Base-by-base conservation (phyloP, 2,329 filamentous ascomycete genomes). In the Trichoderma atroviride region DNA sequence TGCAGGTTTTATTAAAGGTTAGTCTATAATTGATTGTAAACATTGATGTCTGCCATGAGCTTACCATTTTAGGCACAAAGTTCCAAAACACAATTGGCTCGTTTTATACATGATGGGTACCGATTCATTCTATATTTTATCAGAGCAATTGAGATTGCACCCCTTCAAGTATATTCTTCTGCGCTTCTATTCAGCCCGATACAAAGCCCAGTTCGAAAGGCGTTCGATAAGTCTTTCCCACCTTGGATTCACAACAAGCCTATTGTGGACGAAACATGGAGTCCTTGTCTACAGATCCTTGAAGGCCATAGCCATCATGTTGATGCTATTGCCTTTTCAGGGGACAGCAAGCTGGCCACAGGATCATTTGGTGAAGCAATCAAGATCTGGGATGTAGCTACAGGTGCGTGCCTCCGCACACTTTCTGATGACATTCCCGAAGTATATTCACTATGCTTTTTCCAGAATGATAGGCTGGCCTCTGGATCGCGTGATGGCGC, bases 81-180 rank as follows among this genome's bases (percentile, higher is more conserved):
- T 3, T 2, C 22, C 14, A 0, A 56, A 56, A 27, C 40, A 14
- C 19, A 53, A 5, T 33, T 69, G 14, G 29, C 35, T 16, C 27
- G 10, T 1, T 73, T 77, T 13, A 19, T 78, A 60, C 74, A 66
- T 37, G 77, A 82, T 60, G 70, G 74, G 14, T 71, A 71, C n/a
- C 76, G 77, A 69, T 80, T 77, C 72, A 70, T 76, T 27, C 65
- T 71, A 6, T 62, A 70, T 71, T 61, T 69, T 66, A 74, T 73
- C 73, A 37, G 52, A 52, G 53, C 72, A 31, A 76, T 81, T 33
- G 69, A 78, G 58, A 72, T 68, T 5, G 59, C 72, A 22, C 74
- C 79, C 27, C 72, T 76, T 2, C 79, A 82, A 70, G 63, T 73
- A 22, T 82, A 82, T 70, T 72, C 67, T 24, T 78, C 72, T 22